Evolutionary conservation across 2,329 filamentous ascomycete species (phyloP).

Genomic region (Epichloe baconii): DNA sequence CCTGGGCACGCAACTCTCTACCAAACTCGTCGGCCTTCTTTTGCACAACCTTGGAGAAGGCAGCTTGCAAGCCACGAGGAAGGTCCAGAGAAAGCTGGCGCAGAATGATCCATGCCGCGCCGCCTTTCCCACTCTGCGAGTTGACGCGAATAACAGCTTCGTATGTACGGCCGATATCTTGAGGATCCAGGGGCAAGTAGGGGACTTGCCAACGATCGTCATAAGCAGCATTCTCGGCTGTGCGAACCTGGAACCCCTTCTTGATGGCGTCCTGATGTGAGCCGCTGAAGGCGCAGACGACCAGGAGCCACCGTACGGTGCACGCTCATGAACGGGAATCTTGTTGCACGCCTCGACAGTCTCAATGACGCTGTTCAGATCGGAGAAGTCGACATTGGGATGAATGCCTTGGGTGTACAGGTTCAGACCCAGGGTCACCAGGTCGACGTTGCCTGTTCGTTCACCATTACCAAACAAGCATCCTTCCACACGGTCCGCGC

Average conservation of each 20-base stretch:
- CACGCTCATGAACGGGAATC: conserved; percentile 80
- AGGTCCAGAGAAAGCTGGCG: conserved; percentile 82
- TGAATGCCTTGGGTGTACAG: conserved; percentile 87
- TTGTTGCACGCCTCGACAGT: conserved; percentile 88
- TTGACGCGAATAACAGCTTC: conserved; percentile 97
- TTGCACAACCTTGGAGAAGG: conserved; percentile 82
- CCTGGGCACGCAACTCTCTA: conserved; percentile 68
- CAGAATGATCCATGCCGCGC: conserved; percentile 87
- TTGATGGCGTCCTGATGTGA: conserved; percentile 94
- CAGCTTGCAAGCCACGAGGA: conserved; percentile 81
- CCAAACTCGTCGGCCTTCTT: conserved; percentile 64
- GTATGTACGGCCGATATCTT: conserved; percentile 93
- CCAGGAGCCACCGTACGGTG: conserved; percentile 85
- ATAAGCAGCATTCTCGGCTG: conserved; percentile 41
- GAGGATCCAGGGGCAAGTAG: conserved; percentile 84
- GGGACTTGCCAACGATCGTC: conserved; percentile 73
- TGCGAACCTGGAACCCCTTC: conserved; percentile 68
- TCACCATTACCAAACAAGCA: conserved; percentile 84
- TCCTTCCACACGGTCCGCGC: conserved; percentile 85
- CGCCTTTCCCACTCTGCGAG: conserved; percentile 89
- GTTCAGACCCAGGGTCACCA: conserved; percentile 85
- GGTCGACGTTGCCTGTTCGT: conserved; percentile 87
- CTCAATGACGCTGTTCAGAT: conserved; percentile 75
- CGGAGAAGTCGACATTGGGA: conserved; percentile 80
- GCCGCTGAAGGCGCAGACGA: conserved; percentile 85